A percentile compares a stretch with the other conserved stretches of the same genome.
Evolutionary conservation across 2,329 filamentous ascomycete species (phyloP).

Genomic region (Epichloe uncinata): DNA sequence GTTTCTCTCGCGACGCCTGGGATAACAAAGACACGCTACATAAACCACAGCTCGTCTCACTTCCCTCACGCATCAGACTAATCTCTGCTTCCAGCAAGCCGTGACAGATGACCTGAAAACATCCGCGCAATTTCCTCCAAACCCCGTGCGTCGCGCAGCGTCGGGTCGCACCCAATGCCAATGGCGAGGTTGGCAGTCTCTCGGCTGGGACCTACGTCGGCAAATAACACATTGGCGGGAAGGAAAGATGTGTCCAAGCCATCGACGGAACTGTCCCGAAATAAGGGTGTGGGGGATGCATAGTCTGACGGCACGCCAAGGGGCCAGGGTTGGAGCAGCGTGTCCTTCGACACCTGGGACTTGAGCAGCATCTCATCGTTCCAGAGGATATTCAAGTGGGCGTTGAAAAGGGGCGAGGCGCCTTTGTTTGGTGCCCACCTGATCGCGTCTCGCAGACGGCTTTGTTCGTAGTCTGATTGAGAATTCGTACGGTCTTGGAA

Average conservation of each 20-base stretch:
- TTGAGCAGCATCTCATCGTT: slow-evolving; percentile 1
- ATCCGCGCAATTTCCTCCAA: neutral
- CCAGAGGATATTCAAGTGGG: slow-evolving; percentile 3
- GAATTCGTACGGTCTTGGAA: neutral
- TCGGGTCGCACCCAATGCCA: neutral
- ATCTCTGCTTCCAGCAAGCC: neutral
- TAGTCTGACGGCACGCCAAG: neutral
- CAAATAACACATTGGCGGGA: neutral
- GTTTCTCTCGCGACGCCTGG: too few relatives aligned
- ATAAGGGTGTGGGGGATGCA: neutral
- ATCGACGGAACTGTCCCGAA: neutral
- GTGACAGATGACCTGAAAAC: neutral
- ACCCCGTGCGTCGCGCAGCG: neutral
- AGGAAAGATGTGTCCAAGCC: neutral
- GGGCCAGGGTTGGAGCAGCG: neutral
- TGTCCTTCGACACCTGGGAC: neutral
- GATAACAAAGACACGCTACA: too few relatives aligned
- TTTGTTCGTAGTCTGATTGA: slow-evolving; percentile 4
- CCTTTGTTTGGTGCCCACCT: neutral
- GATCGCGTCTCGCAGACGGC: slow-evolving; percentile 1
- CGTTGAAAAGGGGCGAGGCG: neutral
- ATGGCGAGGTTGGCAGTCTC: neutral
- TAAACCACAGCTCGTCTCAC: too few relatives aligned
- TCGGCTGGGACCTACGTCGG: neutral
- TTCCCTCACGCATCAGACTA: too few relatives aligned